Conservation (phyloP, 1,139 yeast genomes). For the Lodderomyces jiufengensis region DNA sequence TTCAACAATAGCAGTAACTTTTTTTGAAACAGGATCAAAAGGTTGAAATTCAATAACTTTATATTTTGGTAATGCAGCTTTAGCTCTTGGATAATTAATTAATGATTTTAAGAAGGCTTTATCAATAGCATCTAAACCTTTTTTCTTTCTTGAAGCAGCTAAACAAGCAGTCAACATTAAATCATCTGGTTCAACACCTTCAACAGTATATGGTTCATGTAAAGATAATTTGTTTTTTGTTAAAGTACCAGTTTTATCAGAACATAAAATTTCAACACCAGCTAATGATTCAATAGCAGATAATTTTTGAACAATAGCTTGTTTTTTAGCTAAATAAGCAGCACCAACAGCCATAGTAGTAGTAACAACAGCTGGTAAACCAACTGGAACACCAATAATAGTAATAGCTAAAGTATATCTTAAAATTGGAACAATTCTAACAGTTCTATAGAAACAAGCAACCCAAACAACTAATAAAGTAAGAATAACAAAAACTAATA, state of each 20-base stretch:
- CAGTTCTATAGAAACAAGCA: slow-evolving; percentile 94
- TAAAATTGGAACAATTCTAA: slow-evolving; percentile 82
- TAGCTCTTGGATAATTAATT: slow-evolving; percentile 84
- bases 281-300: slow-evolving; percentile 98
- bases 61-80: slow-evolving; percentile 92
- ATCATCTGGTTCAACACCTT: slow-evolving; percentile 97
- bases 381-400: slow-evolving; percentile 99
- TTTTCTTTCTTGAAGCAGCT: slow-evolving; percentile 98
- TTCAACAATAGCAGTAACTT: slow-evolving; percentile 91
- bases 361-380: slow-evolving; percentile 99
- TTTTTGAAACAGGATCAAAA: slow-evolving; percentile 96
- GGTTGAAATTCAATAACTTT: slow-evolving; percentile 95
- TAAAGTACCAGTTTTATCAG: slow-evolving; percentile 99
- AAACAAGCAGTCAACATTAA: slow-evolving; percentile 97
- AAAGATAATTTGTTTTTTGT: slow-evolving; percentile 96
- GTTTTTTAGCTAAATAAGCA: slow-evolving; percentile 97
- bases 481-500: slow-evolving; percentile 82
- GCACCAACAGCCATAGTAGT: slow-evolving; percentile 99
- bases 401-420: slow-evolving; percentile 95
- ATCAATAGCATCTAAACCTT: slow-evolving; percentile 98
- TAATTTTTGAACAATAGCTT: slow-evolving; percentile 96
- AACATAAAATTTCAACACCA: slow-evolving; percentile 98
- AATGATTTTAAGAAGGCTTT: slow-evolving; percentile 95
- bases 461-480: slow-evolving; percentile 90
- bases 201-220: slow-evolving; percentile 98